These are phyloP conservation scores for Trypanosoma avium DNA, from an alignment of 208 protist species.

Conservation along the genomic window DNA sequence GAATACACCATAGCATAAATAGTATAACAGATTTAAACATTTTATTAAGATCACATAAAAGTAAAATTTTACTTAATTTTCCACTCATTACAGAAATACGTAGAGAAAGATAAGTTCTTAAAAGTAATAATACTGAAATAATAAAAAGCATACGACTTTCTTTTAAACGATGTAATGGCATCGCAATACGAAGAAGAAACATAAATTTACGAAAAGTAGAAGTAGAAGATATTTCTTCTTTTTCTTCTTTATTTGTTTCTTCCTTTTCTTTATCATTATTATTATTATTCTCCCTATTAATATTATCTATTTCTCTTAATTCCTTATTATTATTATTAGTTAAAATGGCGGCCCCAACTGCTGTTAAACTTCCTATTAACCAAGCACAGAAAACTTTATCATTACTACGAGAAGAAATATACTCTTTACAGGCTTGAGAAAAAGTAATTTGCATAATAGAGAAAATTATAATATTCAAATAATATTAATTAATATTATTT, in stretches of 20 bases:
- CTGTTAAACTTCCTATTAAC: not conserved
- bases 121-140: conserved; percentile 40
- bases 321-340: too few species aligned
- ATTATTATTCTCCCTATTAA: not conserved
- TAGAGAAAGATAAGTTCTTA: conserved; percentile 46
- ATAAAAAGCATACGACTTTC: conserved; percentile 39
- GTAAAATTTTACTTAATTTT: conserved; percentile 26
- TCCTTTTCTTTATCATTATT: not conserved
- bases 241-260: not conserved
- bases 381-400: conserved; percentile 1
- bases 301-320: not conserved
- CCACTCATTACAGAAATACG: conserved; percentile 36
- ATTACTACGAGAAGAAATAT: not conserved
- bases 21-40: conserved; percentile 28
- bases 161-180: conserved; percentile 36
- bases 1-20: conserved; percentile 44
- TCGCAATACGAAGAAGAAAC: conserved; percentile 50
- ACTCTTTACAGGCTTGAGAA: conserved; percentile 8
- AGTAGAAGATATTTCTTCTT: not conserved
- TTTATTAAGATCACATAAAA: conserved; percentile 34
- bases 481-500: too few species aligned
- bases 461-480: too few species aligned
- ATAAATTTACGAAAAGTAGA: conserved; percentile 3
- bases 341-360: not conserved
- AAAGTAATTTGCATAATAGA: not conserved